phyloP scores from a whole-genome alignment of 1,284 basidiomycete species.

The Puccinia hordei region DNA sequence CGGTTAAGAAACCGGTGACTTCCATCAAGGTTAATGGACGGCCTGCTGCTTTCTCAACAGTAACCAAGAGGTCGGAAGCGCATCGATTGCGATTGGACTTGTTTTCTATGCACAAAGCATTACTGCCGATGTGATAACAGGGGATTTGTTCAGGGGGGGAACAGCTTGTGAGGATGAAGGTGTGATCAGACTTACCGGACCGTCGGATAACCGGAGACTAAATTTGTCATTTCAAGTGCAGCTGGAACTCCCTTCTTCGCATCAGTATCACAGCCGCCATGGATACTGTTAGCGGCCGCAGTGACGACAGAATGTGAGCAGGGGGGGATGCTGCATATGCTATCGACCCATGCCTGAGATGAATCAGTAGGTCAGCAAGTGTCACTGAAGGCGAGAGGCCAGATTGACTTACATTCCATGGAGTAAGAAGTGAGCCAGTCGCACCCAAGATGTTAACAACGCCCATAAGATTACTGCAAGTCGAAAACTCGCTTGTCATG shows the following conservation, averaged over 20 bases:
- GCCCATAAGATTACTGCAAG: conserved; percentile 38
- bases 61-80: background rate
- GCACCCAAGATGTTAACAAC: conserved; percentile 22
- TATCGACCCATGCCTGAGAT: conserved; percentile 10
- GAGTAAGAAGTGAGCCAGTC: background rate
- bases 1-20: conserved; percentile 2
- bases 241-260: conserved; percentile 29
- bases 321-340: background rate
- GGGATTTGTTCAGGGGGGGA: background rate
- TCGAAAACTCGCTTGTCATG: conserved; percentile 17
- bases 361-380: background rate
- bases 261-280: conserved; percentile 24
- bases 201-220: conserved; percentile 5
- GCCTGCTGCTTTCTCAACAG: background rate
- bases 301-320: background rate
- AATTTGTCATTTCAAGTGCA: conserved; percentile 3
- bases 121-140: background rate
- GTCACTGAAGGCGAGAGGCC: background rate
- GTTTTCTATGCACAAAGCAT: conserved; percentile 10
- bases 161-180: background rate
- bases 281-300: background rate
- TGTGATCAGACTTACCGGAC: conserved; percentile 30
- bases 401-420: conserved; percentile 5
- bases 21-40: conserved; percentile 12
- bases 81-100: conserved; percentile 35